A percentile compares a stretch with the other conserved stretches of the same genome.
These are phyloP conservation scores for Penicillium nucicola DNA, from an alignment of 495 filamentous ascomycete species.

Conservation along the genomic window DNA sequence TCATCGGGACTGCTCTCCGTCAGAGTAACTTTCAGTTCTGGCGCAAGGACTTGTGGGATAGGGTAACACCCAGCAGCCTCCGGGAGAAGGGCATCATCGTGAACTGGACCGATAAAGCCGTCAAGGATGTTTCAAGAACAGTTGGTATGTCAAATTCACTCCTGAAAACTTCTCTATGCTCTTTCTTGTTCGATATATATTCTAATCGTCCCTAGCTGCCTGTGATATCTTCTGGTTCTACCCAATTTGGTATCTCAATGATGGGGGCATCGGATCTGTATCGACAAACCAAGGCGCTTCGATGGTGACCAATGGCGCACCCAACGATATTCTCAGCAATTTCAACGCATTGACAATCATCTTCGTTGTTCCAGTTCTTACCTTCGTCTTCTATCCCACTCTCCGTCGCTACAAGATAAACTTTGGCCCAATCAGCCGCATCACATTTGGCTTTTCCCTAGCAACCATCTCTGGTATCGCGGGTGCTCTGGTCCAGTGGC, in stretches of 20 bases:
- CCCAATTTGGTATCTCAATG: conserved; percentile 50
- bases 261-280: conserved; percentile 46
- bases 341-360: conserved; percentile 71
- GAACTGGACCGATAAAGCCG: conserved; percentile 47
- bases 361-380: conserved; percentile 59
- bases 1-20: conserved; percentile 51
- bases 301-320: conserved; percentile 63
- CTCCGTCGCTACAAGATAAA: conserved; percentile 52
- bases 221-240: conserved; percentile 55
- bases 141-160: conserved; percentile 17
- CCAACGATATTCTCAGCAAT: conserved; percentile 69
- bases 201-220: neutral
- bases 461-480: conserved; percentile 53
- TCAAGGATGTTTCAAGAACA: conserved; percentile 47
- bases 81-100: conserved; percentile 42
- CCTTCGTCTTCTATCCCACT: conserved; percentile 60
- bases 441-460: conserved; percentile 62
- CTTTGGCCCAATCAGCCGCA: conserved; percentile 65
- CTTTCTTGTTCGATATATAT: too few relatives aligned
- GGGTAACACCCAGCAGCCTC: conserved; percentile 60
- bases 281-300: conserved; percentile 55
- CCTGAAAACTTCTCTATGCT: too few relatives aligned
- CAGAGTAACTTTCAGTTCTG: conserved; percentile 56
- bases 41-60: conserved; percentile 59
- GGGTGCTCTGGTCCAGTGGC: conserved; percentile 63